Conservation (phyloP, 331 rosid species). For the Acacia concinna region DNA sequence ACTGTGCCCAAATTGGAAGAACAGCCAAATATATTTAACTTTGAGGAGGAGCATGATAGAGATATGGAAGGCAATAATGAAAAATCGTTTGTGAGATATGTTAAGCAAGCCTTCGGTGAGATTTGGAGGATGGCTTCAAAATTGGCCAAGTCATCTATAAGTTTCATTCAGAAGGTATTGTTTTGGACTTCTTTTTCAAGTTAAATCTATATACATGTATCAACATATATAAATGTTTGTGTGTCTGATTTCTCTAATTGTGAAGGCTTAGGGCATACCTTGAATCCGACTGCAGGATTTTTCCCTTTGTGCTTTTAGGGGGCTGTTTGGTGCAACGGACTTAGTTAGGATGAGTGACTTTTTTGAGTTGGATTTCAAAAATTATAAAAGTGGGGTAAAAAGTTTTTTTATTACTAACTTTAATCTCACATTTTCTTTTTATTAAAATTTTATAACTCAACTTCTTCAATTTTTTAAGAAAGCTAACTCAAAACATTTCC, state of each 20-base stretch:
- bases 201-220: neutral
- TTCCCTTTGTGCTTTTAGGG: neutral
- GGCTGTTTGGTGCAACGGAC: too few relatives aligned
- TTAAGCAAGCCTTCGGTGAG: constrained; percentile 21
- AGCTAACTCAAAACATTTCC: too few relatives aligned
- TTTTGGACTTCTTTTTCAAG: neutral
- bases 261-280: neutral
- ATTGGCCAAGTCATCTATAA: constrained; percentile 34
- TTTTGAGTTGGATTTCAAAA: too few relatives aligned
- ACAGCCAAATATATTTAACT: constrained; percentile 21
- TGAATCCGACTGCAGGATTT: neutral
- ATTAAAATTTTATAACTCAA: too few relatives aligned
- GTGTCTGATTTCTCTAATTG: neutral
- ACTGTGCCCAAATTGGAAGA: constrained; percentile 39
- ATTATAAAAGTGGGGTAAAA: too few relatives aligned
- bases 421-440: too few relatives aligned
- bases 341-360: too few relatives aligned
- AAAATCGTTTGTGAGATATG: neutral
- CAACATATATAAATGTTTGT: too few relatives aligned
- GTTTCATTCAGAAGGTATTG: constrained; percentile 32
- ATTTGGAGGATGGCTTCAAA: constrained; percentile 48
- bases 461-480: too few relatives aligned
- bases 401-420: too few relatives aligned
- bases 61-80: neutral
- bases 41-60: constrained; percentile 21